Evolutionary conservation across 805 yeast genomes (phyloP), one percentile per base, ranked within the genome.

Genomic region (Maudiozyma bulderi): DNA sequence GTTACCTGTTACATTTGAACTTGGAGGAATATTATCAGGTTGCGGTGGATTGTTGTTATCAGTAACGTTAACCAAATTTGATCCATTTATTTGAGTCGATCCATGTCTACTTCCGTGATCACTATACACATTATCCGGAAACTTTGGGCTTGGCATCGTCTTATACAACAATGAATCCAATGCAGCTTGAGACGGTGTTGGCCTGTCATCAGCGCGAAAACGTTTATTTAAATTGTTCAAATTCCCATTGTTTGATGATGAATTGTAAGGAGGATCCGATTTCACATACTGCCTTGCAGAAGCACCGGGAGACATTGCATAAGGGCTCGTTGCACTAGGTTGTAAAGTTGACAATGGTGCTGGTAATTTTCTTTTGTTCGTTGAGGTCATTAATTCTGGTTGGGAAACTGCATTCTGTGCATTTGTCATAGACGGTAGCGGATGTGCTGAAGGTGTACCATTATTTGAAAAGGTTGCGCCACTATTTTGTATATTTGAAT

Each of bases 151-250:
- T 10, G 57, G 52, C 2, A 57, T 50, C 1, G 65, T 54, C 40
- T 55, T 59, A 5, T 62, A 54, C 35, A 65, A 50, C n/a, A 65
- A 50, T 1, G 66, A 56, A 46, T 65, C 66, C 20, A 65, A 47
- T 1, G 68, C 66, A 8, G 67, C 56, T 37, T 59, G 60, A 8
- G 66, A 61, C 1, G 64, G 62, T 1, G 66, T 60, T 6, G 59
- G 62, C 41, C 53, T 60, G 11, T 60, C 65, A 10, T 59, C 61
- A 8, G 53, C 39, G 26, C 58, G 55, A 11, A 51, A 37, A 8
- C 65, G 48, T 48, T 60, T 61, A n/a, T 46, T 43, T 9, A 20
- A 13, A 14, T 38, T 38, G 13, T n/a, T 43, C 1, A 29, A 8
- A 20, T 20, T 39, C 8, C n/a, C 30, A 39, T 20, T 20, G 28